Evolutionary conservation across 148 eudicot species (phyloP).

Genomic region (Chenopodium berlandieri): DNA sequence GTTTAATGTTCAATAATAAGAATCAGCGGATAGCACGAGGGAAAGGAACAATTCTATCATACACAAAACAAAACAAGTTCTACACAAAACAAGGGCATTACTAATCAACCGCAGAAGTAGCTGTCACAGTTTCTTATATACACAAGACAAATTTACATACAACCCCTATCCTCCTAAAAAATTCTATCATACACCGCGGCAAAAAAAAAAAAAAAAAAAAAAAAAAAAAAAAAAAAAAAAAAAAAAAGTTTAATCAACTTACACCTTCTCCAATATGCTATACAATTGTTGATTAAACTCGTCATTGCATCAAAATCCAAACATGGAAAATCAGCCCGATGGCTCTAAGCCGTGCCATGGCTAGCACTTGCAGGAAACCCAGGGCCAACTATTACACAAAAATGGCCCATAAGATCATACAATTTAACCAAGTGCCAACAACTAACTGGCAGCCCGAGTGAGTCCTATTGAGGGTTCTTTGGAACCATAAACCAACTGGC

Average conservation of each 20-base stretch:
- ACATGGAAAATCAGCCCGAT: background rate
- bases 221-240: background rate
- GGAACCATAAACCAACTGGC: background rate
- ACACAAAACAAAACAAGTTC: too few relatives aligned
- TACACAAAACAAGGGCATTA: conserved; percentile 1
- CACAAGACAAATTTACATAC: background rate
- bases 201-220: background rate
- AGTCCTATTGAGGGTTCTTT: background rate
- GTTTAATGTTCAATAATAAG: too few relatives aligned
- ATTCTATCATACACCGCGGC: too few relatives aligned
- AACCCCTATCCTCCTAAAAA: background rate
- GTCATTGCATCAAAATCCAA: background rate
- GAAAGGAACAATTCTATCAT: background rate
- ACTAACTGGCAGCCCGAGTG: background rate
- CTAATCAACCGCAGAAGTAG: background rate
- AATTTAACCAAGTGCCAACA: background rate
- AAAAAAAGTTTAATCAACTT: too few relatives aligned
- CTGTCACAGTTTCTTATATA: background rate
- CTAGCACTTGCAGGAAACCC: background rate
- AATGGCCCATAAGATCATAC: conserved; percentile 4
- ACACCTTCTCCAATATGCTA: background rate
- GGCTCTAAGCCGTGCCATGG: background rate
- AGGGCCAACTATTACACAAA: background rate
- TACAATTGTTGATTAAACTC: conserved; percentile 13
- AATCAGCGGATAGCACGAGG: background rate